Conservation (phyloP, 2,329 filamentous ascomycete genomes). For the Pleurostoma richardsiae region DNA sequence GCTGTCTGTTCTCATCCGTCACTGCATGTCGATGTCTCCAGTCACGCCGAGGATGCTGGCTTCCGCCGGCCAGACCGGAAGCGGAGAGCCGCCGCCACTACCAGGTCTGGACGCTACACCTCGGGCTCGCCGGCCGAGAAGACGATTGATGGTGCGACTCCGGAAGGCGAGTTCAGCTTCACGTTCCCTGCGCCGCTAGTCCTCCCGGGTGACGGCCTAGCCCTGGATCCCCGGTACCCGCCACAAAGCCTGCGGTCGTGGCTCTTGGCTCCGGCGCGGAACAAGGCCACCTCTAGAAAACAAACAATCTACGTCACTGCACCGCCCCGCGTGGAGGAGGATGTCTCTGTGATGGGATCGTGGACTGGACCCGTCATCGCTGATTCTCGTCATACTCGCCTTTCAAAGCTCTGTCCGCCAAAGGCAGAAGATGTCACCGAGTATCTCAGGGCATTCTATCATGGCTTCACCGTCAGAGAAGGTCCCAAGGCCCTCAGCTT, state of each 20-base stretch:
- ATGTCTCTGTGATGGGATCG: conserved; percentile 28
- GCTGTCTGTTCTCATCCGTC: neutral
- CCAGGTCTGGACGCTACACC: conserved; percentile 18
- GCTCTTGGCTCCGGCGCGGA: conserved; percentile 37
- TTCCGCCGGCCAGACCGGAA: conserved; percentile 21
- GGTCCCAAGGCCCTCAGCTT: conserved; percentile 37
- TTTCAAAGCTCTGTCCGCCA: conserved; percentile 11
- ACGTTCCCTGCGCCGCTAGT: conserved; percentile 55
- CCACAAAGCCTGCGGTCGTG: conserved; percentile 50
- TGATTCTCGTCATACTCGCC: too few species aligned
- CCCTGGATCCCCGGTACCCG: conserved; percentile 42
- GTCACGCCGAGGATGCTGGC: conserved; percentile 18
- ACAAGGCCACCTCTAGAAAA: conserved; percentile 37
- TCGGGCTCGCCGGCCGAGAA: conserved; percentile 4
- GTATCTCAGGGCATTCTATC: conserved; percentile 44
- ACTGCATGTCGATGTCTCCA: conserved; percentile 21
- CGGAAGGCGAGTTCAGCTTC: conserved; percentile 9
- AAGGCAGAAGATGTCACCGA: conserved; percentile 20
- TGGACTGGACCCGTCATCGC: conserved; percentile 31
- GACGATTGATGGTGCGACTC: neutral
- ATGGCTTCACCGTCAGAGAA: conserved; percentile 43
- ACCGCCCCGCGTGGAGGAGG: conserved; percentile 31
- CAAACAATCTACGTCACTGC: conserved; percentile 50
- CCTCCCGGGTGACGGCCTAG: conserved; percentile 54
- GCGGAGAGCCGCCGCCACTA: conserved; percentile 20